A percentile compares a stretch with the other conserved stretches of the same genome.
Conservation (phyloP, 2,329 filamentous ascomycete genomes). For the Myriosclerotinia curreyana region DNA sequence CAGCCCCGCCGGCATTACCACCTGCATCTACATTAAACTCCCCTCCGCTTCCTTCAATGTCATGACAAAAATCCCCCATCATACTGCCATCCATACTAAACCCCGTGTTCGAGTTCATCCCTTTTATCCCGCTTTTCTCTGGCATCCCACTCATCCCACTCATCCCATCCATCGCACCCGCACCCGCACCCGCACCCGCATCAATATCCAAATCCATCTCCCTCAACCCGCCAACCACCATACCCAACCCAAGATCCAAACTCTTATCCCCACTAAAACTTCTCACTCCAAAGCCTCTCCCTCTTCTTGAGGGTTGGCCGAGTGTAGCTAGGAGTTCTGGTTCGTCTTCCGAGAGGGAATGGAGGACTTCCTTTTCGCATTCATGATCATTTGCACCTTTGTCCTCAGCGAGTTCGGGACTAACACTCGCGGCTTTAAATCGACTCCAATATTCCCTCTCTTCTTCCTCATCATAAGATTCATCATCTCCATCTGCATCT, state of each 20-base stretch:
- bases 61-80: neutral
- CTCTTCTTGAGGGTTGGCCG: neutral
- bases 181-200: neutral
- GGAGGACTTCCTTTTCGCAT: neutral
- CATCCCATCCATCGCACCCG: neutral
- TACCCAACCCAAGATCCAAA: slow-evolving; percentile 5
- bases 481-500: slow-evolving; percentile 7
- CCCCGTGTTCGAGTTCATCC: neutral
- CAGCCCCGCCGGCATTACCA: neutral
- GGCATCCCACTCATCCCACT: neutral
- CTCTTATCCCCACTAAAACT: slow-evolving; percentile 16
- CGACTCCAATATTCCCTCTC: slow-evolving; percentile 3
- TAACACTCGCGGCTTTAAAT: neutral
- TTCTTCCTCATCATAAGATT: slow-evolving; percentile 15
- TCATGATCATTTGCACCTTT: neutral
- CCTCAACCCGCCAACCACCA: neutral
- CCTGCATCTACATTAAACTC: neutral
- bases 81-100: slow-evolving; percentile 14
- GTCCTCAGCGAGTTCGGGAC: neutral
- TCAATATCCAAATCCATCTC: neutral
- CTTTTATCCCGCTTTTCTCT: no score
- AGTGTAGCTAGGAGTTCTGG: neutral
- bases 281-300: slow-evolving; percentile 2
- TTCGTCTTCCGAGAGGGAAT: slow-evolving; percentile 8
- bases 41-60: neutral